Conservation (phyloP, 768 basidiomycete genomes). For the Termitomyces sp. region DNA sequence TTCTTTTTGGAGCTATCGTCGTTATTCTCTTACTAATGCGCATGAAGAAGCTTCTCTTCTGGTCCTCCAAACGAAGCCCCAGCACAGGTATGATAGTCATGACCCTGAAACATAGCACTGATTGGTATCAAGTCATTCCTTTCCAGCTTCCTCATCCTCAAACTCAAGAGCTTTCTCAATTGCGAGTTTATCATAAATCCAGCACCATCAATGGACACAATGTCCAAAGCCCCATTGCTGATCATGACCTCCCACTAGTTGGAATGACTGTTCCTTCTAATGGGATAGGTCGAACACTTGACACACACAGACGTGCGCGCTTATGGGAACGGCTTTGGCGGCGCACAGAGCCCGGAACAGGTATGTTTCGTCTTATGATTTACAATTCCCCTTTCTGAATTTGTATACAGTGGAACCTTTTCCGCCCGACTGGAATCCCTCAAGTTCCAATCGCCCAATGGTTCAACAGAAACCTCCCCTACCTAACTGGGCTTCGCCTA, state of each 20-base stretch:
- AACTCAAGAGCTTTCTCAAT: neutral
- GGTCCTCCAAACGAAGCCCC: neutral
- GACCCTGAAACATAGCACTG: neutral
- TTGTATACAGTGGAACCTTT: neutral
- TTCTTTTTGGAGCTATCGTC: neutral
- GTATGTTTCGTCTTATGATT: neutral
- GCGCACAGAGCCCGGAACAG: neutral
- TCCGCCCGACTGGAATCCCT: neutral
- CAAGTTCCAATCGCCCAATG: neutral
- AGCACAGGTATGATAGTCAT: neutral
- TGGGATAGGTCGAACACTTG: neutral
- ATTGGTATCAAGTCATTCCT: neutral
- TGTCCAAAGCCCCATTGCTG: neutral
- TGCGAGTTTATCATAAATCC: neutral
- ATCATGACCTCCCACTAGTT: neutral
- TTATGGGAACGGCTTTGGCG: neutral
- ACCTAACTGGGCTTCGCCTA: neutral
- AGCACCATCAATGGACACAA: neutral
- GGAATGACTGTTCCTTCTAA: neutral
- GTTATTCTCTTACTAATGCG: neutral
- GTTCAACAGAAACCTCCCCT: neutral
- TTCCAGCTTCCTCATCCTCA: neutral
- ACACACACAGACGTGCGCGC: neutral
- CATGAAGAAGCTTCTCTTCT: neutral
- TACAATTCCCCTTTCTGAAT: neutral